Percentiles rank a stretch among this genome's conserved stretches.
Conservation (phyloP, 257 asterid species). For the Coffea canephora region DNA sequence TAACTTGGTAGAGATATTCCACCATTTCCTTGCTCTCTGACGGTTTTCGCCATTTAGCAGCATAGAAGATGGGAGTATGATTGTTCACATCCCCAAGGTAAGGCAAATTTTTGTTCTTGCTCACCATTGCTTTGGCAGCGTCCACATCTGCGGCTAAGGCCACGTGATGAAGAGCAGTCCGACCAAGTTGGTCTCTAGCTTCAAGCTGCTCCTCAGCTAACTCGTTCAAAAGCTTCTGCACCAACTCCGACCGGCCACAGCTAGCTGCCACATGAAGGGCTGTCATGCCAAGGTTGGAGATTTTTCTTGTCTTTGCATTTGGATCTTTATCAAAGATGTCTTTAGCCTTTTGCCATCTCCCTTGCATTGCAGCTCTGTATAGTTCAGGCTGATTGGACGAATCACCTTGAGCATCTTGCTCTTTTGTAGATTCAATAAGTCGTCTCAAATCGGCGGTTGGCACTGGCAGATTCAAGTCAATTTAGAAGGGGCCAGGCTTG, state of each 20-base stretch:
- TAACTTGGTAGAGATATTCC: not conserved
- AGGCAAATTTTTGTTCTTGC: not conserved
- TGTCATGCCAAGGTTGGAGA: not conserved
- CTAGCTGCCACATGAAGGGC: conserved; percentile 4
- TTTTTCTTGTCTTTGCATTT: not conserved
- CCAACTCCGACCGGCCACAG: not conserved
- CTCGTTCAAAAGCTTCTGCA: not conserved
- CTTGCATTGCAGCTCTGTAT: not conserved
- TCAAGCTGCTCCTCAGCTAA: not conserved
- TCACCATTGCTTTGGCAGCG: not conserved
- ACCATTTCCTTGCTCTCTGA: not conserved
- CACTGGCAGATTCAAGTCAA: no score
- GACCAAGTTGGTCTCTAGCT: not conserved
- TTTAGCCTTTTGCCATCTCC: not conserved
- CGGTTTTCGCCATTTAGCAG: not conserved
- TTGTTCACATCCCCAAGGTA: not conserved
- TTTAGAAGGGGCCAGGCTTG: no score
- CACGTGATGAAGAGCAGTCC: not conserved
- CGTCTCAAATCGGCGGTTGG: no score
- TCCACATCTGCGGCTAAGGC: not conserved
- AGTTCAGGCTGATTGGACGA: no score
- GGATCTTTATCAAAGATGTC: no score
- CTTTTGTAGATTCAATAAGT: no score
- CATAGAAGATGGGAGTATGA: not conserved
- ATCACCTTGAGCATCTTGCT: no score